Evolutionary conservation across 768 basidiomycete genomes (phyloP), one percentile per base, ranked within the genome.

Genomic region (Coprinellus micaceus): DNA sequence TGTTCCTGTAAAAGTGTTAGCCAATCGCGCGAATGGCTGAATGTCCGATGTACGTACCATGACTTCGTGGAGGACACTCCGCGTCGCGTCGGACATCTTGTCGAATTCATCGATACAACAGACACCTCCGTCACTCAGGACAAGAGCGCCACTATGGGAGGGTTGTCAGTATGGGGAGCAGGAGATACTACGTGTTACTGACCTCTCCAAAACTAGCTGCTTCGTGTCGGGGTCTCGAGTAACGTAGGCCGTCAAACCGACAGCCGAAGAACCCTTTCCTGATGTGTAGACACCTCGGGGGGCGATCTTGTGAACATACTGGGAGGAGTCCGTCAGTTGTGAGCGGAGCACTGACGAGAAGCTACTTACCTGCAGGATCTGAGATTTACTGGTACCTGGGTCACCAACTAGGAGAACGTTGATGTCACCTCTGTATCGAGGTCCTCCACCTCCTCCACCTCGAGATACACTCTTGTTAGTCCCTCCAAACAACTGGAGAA

Each of bases 31-130:
- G 58, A 41, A 41, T 25, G 19, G 41, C 24, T 12, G 7, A 30
- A 53, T 24, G 7, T 19, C 22, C 25, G 28, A 28, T 22, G 33
- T 33, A 33, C 46, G n/a, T 61, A 92, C 91, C 96, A 98, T 98
- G 15, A 97, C 95, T 84, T 98, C 96, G 71, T 99, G 97, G 44
- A 99, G 82, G 9, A 98, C 96, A 67, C 97, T 98, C 46, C 97
- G 87, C 43, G 97, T 98, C 4, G 91, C 84, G 58, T 98, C 89
- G 33, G 95, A 94, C 97, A 99, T 99, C 72, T 99, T 99, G 75
- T 99, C 97, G 63, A 99, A 98, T 71, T 98, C 96, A 63, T 98
- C 96, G 62, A 98, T 98, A 67, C 96, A 98, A 68, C 94, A 98
- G 4, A 98, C 94, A 68, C 95, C 96, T 1, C 96, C 96, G 61